Base-by-base conservation (phyloP, 192 early-diverging fungal species). In the Coemansia sp. region DNA sequence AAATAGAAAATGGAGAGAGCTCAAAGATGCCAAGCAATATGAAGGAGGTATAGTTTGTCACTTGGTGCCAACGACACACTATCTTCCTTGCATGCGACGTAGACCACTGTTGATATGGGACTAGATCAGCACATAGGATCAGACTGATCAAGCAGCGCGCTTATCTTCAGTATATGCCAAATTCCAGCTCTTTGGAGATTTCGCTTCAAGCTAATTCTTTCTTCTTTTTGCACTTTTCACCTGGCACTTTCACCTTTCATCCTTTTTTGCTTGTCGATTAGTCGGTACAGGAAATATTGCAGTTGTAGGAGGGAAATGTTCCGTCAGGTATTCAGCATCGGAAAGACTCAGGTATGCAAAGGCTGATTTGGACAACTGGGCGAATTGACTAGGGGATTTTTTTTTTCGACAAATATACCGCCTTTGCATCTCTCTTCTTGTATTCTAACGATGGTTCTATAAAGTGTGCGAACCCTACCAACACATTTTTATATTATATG, bases 271-370 rank as follows among this genome's bases (percentile, higher is more conserved):
- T 44, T 16, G 14, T 44, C 14, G 38, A 44, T 44, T 44, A 44
- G 38, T 16, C 38, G 38, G 1, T 16, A 44, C 38, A 44, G 38
- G 50, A 22, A 16, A 41, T 38, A 24, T 24, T 63, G 25, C 7
- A 2, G 8, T 18, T 1, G 19, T 27, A 14, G 19, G 53, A 49
- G 22, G 12, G 22, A n/a, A 73, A 80, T 80, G 77, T 74, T 80
- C 58, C 77, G 77, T 50, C 68, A 74, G 60, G 65, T 55, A 49
- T 65, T 80, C 24, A 64, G 47, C 68, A 65, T 49, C 54, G 77
- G 68, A 80, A 80, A 80, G 68, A 56, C 65, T 47, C 77, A 80
- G 77, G 77, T 80, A 80, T 41, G 77, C 60, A 26, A 10, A 14
- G 18, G 22, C 49, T 18, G 8, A 34, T 50, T 16, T 41, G 30